Conservation (phyloP, 106 monocot genomes). For the Cymbidium sinense region DNA sequence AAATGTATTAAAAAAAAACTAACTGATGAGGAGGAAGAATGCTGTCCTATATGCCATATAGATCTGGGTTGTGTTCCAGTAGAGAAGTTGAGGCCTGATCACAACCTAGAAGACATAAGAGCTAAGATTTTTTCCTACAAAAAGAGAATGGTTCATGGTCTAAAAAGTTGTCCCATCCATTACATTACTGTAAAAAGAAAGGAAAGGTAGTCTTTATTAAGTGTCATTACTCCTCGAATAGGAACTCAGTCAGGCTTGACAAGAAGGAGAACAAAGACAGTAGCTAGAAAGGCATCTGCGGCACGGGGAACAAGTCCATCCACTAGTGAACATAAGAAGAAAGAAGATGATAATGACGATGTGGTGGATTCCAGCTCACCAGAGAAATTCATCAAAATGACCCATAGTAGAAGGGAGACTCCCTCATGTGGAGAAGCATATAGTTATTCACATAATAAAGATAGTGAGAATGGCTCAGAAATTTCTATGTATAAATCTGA, state of each 20-base stretch:
- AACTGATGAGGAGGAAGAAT: slow-evolving; percentile 64
- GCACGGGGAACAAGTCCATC: slow-evolving; percentile 40
- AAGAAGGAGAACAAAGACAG: slow-evolving; percentile 67
- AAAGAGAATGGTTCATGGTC: slow-evolving; percentile 51
- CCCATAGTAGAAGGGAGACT: slow-evolving; percentile 54
- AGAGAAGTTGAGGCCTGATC: slow-evolving; percentile 94
- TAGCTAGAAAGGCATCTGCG: slow-evolving; percentile 45
- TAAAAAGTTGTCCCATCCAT: slow-evolving; percentile 40
- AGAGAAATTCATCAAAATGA: slow-evolving; percentile 5
- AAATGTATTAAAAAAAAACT: no score
- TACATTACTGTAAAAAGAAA: slow-evolving; percentile 65
- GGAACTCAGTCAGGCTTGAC: slow-evolving; percentile 45
- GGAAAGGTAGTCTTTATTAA: slow-evolving; percentile 92
- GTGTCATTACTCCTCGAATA: slow-evolving; percentile 65
- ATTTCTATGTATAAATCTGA: slow-evolving; percentile 46
- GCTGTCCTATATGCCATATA: slow-evolving; percentile 75
- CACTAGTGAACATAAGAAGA: slow-evolving; percentile 34
- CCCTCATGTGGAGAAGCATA: slow-evolving; percentile 32
- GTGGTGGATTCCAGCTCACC: slow-evolving; percentile 36
- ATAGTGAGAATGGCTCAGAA: slow-evolving; percentile 31
- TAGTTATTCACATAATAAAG: slow-evolving; percentile 23
- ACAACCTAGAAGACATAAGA: slow-evolving; percentile 84
- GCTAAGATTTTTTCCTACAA: slow-evolving; percentile 83
- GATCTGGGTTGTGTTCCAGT: slow-evolving; percentile 59
- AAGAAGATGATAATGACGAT: slow-evolving; percentile 29